Base-by-base conservation (phyloP, 192 early-diverging fungal genomes). In the Phycomyces blakesleeanus region DNA sequence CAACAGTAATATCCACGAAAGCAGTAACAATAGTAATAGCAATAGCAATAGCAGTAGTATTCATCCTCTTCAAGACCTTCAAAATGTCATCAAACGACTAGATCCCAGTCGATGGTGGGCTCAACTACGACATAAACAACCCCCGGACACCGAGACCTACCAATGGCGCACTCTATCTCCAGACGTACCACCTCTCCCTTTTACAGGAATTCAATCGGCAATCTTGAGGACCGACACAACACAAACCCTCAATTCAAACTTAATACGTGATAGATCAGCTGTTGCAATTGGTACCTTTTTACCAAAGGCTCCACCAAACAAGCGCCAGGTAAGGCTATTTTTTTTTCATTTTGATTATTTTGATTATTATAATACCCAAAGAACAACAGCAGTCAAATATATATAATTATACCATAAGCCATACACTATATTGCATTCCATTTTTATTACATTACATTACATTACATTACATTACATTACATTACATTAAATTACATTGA, bases 151-250 rank as follows among this genome's bases (percentile, higher is more conserved):
- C 50, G 58, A 59, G n/a, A 26, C 11, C 16, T 16, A 47, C 18
- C 51, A 69, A 47, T 72, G 70, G 70, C 59, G 70, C 44, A 62
- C 64, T 14, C 24, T 72, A 6, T 72, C 70, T 34, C 70, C 70
- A 24, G 53, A 66, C 37, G 34, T 40, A 25, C 70, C 70, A 15
- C 70, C 70, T 42, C 52, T 72, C 24, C 70, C 70, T 22, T 50
- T 61, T 34, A 39, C 65, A 5, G 29, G 29, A 26, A 26, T 57
- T 44, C 40, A 37, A 3, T 21, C 55, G 20, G 29, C 25, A 18
- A n/a, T 37, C 14, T 56, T 37, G 16, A 56, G 27, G 20, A 56
- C n/a, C 20, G 55, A 56, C 20, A 56, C 55, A 27, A n/a, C 20
- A 20, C 55, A 56, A 18, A 56, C 55, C n/a, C 25, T 6, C 3